Conservation (phyloP, 1,284 basidiomycete genomes). For the Trichosporon inkin region DNA sequence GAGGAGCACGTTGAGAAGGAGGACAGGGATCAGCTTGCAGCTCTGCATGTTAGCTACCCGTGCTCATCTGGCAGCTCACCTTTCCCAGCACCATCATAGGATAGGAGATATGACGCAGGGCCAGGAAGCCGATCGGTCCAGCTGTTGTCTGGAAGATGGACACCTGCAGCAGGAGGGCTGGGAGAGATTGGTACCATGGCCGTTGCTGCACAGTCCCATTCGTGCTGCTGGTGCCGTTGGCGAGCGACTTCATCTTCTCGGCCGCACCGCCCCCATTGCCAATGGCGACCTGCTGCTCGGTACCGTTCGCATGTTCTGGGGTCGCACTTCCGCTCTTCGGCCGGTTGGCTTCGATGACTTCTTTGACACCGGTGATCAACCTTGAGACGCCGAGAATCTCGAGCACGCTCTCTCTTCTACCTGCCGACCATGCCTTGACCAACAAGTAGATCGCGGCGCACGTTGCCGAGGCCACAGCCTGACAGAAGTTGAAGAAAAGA, state of each 20-base stretch:
- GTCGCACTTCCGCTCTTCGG: slow-evolving; percentile 35
- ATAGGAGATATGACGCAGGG: slow-evolving; percentile 92
- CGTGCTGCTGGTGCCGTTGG: slow-evolving; percentile 8
- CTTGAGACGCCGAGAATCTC: slow-evolving; percentile 29
- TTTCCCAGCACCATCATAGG: slow-evolving; percentile 98
- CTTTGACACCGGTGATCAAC: slow-evolving; percentile 15
- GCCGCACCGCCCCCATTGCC: background rate
- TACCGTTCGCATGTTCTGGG: background rate
- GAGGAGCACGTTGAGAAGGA: slow-evolving; percentile 56
- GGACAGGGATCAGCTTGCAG: slow-evolving; percentile 73
- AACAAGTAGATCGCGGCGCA: slow-evolving; percentile 76
- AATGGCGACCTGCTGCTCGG: background rate
- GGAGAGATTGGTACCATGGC: slow-evolving; percentile 34
- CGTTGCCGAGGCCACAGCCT: slow-evolving; percentile 73
- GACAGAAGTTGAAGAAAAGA: slow-evolving; percentile 79
- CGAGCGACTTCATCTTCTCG: background rate
- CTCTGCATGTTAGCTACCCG: slow-evolving; percentile 52
- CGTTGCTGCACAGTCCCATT: slow-evolving; percentile 29
- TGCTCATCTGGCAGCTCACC: slow-evolving; percentile 28
- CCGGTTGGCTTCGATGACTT: slow-evolving; percentile 15
- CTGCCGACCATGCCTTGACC: slow-evolving; percentile 44
- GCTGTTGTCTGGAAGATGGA: slow-evolving; percentile 84
- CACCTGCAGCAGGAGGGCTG: slow-evolving; percentile 68
- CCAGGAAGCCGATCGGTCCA: slow-evolving; percentile 90
- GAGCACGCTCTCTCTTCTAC: slow-evolving; percentile 9